phyloP scores from a whole-genome alignment of 305 asterid genomes.

The Caryopteris hybrid region DNA sequence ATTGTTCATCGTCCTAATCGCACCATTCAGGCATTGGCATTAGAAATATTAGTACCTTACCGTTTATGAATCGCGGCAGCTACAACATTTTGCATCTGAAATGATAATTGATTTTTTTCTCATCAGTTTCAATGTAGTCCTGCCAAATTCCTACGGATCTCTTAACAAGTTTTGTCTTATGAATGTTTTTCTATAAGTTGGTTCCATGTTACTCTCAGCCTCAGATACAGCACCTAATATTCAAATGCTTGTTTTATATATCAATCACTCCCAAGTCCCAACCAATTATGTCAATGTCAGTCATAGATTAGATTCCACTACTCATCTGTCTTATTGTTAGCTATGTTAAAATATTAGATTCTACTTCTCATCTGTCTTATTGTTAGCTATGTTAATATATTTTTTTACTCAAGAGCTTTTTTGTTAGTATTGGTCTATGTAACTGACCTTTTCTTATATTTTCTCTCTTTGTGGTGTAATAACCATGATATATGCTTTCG shows the following conservation, averaged over 20 bases:
- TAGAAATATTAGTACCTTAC: not conserved
- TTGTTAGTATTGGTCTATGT: not conserved
- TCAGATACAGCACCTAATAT: not conserved
- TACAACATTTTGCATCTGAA: not conserved
- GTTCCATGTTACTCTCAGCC: not conserved
- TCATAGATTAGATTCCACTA: not conserved
- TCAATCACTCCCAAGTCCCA: not conserved
- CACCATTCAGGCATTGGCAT: not conserved
- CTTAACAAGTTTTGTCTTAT: not conserved
- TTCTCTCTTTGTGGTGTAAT: not conserved
- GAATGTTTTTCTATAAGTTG: not conserved
- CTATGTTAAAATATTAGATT: not conserved
- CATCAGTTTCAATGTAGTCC: not conserved
- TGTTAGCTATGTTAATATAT: not conserved
- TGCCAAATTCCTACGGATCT: not conserved
- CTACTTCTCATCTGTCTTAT: not conserved
- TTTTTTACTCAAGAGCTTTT: not conserved
- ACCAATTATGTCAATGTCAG: not conserved
- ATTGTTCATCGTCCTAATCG: not conserved
- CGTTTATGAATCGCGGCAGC: not conserved
- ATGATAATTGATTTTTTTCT: not conserved
- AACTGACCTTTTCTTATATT: not conserved
- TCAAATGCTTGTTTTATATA: not conserved
- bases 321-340: not conserved
- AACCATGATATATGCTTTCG: not conserved